These are phyloP conservation scores for Penstemon davidsonii DNA, from an alignment of 257 asterid species.

Conservation along the genomic window DNA sequence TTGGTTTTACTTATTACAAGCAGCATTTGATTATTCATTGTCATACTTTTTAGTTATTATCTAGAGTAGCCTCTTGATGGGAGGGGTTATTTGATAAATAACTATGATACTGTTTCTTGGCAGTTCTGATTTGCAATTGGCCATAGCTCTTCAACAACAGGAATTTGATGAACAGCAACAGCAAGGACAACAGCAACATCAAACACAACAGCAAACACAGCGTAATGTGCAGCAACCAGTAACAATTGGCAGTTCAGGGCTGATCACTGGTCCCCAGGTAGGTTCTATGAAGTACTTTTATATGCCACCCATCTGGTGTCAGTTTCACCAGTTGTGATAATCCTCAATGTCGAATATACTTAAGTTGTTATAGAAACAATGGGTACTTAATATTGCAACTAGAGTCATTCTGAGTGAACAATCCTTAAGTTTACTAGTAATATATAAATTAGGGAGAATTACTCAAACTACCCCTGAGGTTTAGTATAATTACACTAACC, in stretches of 20 bases:
- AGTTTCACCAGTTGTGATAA: background rate
- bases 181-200: constrained; percentile 26
- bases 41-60: constrained; percentile 11
- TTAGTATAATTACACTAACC: too few relatives aligned
- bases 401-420: too few relatives aligned
- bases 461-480: too few relatives aligned
- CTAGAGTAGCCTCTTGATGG: background rate
- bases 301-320: constrained; percentile 1
- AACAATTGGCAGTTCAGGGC: constrained; percentile 47
- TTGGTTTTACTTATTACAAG: too few relatives aligned
- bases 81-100: background rate
- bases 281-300: constrained; percentile 8
- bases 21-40: background rate
- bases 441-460: too few relatives aligned
- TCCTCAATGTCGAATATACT: constrained; percentile 1
- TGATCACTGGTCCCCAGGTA: constrained; percentile 89
- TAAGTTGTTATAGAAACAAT: background rate
- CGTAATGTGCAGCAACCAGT: constrained; percentile 48
- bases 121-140: constrained; percentile 93
- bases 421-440: too few relatives aligned
- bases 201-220: constrained; percentile 35
- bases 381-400: too few relatives aligned
- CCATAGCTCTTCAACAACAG: constrained; percentile 94
- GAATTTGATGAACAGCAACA: constrained; percentile 79
- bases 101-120: constrained; percentile 23